Percentiles rank a stretch among this genome's conserved stretches.
phyloP scores from a whole-genome alignment of 1,139 yeast species.

The Diutina pseudorugosa region DNA sequence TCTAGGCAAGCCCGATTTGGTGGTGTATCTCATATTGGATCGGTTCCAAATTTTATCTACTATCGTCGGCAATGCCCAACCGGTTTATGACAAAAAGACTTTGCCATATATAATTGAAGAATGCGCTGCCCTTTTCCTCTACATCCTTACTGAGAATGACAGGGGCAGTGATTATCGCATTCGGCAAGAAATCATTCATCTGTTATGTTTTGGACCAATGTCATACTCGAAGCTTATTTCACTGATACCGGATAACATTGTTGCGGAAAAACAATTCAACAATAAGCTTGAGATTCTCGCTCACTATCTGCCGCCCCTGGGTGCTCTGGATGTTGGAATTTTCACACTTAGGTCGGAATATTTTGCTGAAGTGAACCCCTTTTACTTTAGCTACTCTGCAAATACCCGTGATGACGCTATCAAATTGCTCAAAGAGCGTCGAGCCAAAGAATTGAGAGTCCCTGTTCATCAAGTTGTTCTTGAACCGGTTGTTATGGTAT shows the following conservation, averaged over 20 bases:
- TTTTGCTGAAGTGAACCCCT: constrained; percentile 56
- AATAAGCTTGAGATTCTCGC: constrained; percentile 49
- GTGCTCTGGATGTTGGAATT: constrained; percentile 53
- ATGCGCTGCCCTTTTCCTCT: constrained; percentile 58
- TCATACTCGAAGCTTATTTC: constrained; percentile 60
- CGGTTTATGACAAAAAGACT: constrained; percentile 32
- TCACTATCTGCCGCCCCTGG: constrained; percentile 49
- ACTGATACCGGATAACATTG: constrained; percentile 64
- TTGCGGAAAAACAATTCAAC: constrained; percentile 66
- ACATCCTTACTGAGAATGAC: constrained; percentile 55
- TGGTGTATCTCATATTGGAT: constrained; percentile 46
- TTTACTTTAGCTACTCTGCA: constrained; percentile 64
- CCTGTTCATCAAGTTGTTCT: constrained; percentile 34
- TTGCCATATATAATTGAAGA: constrained; percentile 65
- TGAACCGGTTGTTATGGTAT: constrained; percentile 31
- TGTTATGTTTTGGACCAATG: constrained; percentile 62
- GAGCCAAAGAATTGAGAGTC: constrained; percentile 19
- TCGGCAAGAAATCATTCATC: constrained; percentile 63
- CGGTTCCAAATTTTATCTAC: constrained; percentile 59
- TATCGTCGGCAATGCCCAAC: constrained; percentile 4
- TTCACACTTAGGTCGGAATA: constrained; percentile 55
- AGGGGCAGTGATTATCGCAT: constrained; percentile 43
- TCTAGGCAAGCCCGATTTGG: constrained; percentile 43
- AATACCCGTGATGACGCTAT: constrained; percentile 69
- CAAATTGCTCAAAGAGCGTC: constrained; percentile 39